Evolutionary conservation across 257 asterid species (phyloP).

Genomic region (Rehmannia glutinosa): DNA sequence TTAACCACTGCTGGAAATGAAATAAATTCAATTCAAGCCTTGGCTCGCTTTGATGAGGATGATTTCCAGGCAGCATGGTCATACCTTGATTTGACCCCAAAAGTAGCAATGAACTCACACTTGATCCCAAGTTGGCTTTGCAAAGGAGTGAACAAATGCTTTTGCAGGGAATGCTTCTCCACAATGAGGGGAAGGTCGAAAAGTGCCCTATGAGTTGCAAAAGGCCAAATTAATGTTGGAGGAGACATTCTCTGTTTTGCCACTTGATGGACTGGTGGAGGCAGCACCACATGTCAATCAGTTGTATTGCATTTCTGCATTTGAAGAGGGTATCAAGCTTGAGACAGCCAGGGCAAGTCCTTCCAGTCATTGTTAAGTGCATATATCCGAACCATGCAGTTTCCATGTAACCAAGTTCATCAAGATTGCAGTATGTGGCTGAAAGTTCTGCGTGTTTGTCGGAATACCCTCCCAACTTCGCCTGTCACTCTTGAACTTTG

Average conservation of each 20-base stretch:
- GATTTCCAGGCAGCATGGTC: constrained; percentile 92
- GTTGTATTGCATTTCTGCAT: constrained; percentile 72
- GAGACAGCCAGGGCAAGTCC: constrained; percentile 41
- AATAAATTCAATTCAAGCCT: constrained; percentile 81
- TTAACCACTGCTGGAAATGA: constrained; percentile 95
- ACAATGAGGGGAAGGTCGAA: constrained; percentile 69
- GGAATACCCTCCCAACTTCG: constrained; percentile 55
- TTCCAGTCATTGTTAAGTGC: constrained; percentile 53
- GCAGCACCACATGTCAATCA: constrained; percentile 85
- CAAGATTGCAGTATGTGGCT: constrained; percentile 97
- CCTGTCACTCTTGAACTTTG: constrained; percentile 77
- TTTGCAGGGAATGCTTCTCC: constrained; percentile 96
- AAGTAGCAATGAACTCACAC: constrained; percentile 83
- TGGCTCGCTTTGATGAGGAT: constrained; percentile 92
- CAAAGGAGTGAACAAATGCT: constrained; percentile 98
- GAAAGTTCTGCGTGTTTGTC: constrained; percentile 81
- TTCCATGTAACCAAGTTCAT: constrained; percentile 51
- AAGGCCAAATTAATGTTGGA: constrained; percentile 81
- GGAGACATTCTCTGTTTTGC: constrained; percentile 74
- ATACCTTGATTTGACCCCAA: constrained; percentile 96
- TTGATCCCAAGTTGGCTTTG: constrained; percentile 92
- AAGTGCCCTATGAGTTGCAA: constrained; percentile 71
- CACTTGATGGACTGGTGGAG: constrained; percentile 82
- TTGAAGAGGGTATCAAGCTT: constrained; percentile 60
- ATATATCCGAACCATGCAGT: constrained; percentile 62